Evolutionary conservation across 441 rosid species (phyloP).

Genomic region (Pelargonium australe): DNA sequence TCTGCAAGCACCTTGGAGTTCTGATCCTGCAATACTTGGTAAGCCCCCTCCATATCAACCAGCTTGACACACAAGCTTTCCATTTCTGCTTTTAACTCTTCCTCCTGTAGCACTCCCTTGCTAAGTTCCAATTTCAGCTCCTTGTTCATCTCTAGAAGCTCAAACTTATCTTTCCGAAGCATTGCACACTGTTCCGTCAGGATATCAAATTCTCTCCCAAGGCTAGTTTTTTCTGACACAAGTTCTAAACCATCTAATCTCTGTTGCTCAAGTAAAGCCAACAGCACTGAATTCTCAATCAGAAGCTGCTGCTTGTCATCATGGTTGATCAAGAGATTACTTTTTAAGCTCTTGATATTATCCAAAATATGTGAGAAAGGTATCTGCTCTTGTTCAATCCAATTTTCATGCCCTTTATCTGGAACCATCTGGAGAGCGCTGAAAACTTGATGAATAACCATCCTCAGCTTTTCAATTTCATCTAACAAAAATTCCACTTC

Average conservation of each 20-base stretch:
- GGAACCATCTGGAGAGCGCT: conserved; percentile 48
- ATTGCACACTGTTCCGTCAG: conserved; percentile 27
- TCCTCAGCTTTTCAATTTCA: conserved; percentile 55
- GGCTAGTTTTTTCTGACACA: conserved; percentile 30
- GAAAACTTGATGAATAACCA: conserved; percentile 43
- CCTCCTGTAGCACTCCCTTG: conserved; percentile 40
- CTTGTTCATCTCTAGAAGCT: conserved; percentile 48
- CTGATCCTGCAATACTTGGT: conserved; percentile 43
- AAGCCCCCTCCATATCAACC: conserved; percentile 40
- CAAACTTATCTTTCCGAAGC: conserved; percentile 39
- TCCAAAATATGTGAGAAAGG: conserved; percentile 39
- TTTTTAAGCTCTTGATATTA: conserved; percentile 35
- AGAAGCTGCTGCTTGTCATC: conserved; percentile 48
- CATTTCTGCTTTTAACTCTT: conserved; percentile 37
- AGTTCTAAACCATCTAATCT: conserved; percentile 35
- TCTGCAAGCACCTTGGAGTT: conserved; percentile 39
- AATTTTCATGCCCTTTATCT: conserved; percentile 23
- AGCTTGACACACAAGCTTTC: conserved; percentile 34
- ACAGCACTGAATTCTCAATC: conserved; percentile 54
- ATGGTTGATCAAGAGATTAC: conserved; percentile 36
- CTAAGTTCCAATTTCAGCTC: conserved; percentile 44
- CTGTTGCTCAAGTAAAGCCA: conserved; percentile 40
- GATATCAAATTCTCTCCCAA: conserved; percentile 35
- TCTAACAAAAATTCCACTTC: conserved; percentile 62
- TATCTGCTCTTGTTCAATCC: conserved; percentile 31